Evolutionary conservation across 352 stramenopile genomes (phyloP).

Genomic region (Pseudoperonospora humuli): DNA sequence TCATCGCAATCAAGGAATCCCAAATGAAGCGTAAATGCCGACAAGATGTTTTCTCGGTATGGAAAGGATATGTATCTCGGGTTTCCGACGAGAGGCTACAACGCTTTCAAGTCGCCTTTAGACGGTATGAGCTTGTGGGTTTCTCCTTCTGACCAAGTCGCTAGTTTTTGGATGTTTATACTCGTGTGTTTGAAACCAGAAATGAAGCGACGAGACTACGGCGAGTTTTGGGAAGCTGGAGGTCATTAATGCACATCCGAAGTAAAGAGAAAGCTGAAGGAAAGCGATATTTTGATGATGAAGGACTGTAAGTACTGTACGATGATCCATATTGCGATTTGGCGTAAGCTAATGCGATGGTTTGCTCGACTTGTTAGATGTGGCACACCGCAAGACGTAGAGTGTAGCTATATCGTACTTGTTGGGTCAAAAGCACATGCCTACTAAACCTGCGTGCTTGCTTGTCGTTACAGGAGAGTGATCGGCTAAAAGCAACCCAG

Average conservation of each 20-base stretch:
- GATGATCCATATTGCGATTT: no score
- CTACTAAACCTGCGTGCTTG: no score
- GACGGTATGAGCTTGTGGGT: conserved; percentile 29
- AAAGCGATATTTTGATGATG: conserved; percentile 42
- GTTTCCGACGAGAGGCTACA: conserved; percentile 54
- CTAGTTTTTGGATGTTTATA: no score
- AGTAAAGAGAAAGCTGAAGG: conserved; percentile 48
- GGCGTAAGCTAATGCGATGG: no score
- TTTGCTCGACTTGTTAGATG: no score
- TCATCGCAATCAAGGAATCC: conserved; percentile 71
- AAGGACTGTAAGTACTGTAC: conserved; percentile 44
- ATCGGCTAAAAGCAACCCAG: no score
- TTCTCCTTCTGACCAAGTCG: no score
- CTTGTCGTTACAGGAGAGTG: no score
- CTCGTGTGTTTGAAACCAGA: no score
- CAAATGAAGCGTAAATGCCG: conserved; percentile 35
- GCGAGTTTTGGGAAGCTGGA: conserved; percentile 39
- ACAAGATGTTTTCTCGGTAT: conserved; percentile 45
- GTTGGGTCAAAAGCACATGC: no score
- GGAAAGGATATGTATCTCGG: conserved; percentile 44
- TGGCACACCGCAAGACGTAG: no score
- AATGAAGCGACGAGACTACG: conserved; percentile 44
- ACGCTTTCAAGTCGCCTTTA: conserved; percentile 47
- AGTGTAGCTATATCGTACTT: no score
- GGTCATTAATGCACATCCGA: conserved; percentile 43